These are phyloP conservation scores for Lentinula raphanica DNA, from an alignment of 768 basidiomycete species.

Conservation along the genomic window DNA sequence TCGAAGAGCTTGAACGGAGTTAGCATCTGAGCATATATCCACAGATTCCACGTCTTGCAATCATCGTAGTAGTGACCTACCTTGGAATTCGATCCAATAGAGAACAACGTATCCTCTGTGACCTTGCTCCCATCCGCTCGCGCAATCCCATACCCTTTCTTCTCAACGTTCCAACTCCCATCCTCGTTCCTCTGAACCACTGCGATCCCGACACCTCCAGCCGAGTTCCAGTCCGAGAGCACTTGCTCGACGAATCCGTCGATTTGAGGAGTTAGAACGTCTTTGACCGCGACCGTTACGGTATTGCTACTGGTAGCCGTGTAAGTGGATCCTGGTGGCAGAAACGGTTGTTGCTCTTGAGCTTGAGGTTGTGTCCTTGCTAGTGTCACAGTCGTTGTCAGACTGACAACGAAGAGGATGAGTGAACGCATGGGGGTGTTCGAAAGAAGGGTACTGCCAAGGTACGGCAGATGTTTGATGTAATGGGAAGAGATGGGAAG, in stretches of 20 bases:
- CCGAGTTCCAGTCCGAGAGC: conserved; percentile 21
- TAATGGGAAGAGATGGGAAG: too few relatives aligned
- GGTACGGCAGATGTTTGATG: too few relatives aligned
- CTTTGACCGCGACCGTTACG: too few relatives aligned
- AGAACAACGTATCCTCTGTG: conserved; percentile 22
- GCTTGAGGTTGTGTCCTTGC: background rate
- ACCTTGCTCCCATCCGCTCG: conserved; percentile 17
- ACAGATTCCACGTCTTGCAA: conserved; percentile 13
- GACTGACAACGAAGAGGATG: background rate
- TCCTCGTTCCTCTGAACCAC: conserved; percentile 21
- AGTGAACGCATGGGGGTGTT: background rate
- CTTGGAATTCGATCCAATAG: conserved; percentile 28
- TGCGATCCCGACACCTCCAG: conserved; percentile 24
- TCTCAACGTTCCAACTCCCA: conserved; percentile 24
- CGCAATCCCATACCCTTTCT: conserved; percentile 26
- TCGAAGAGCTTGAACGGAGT: conserved; percentile 18
- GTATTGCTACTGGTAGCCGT: too few relatives aligned
- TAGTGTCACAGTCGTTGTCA: background rate
- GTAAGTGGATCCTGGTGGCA: background rate
- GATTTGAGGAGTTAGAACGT: background rate
- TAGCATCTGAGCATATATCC: too few relatives aligned
- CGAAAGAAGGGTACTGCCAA: background rate
- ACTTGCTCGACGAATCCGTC: conserved; percentile 17
- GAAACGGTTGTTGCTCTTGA: background rate
- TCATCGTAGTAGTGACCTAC: too few relatives aligned